Base-by-base conservation (phyloP, 257 asterid genomes). In the Solanum sejunctum region DNA sequence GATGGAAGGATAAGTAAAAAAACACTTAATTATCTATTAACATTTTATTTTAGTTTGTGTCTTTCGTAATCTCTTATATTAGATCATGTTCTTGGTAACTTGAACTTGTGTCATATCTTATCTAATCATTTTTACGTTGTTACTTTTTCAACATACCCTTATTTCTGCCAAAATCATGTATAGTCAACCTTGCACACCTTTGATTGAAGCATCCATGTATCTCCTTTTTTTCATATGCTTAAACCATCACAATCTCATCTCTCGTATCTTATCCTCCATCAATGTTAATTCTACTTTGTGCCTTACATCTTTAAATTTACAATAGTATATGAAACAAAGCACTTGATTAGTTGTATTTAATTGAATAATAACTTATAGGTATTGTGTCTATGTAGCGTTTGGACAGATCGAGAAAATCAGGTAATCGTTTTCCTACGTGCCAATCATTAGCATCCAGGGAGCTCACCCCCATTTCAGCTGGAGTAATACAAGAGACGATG, bases 341-440 rank as follows among this genome's bases (percentile, higher is more conserved):
- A 61, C 9, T 23, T 11, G 20, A 20, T 58, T 63, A 63, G 4
- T 63, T 23, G 18, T 63, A 12, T 63, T 9, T 5, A 6, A 63
- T 61, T 16, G 36, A 58, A 20, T 58, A 58, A 58, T 26, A 12
- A 57, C 12, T 57, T 57, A 8, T 7, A 18, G 63, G 0, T 57
- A 57, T 18, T 18, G 23, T 57, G 23, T 57, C 63, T 57, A 20
- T 8, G 61, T 56, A 17, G 21, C 18, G 11, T 17, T 17, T 56
- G n/a, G n/a, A n/a, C 61, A 17, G 8, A 1, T 10, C 0, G 4
- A 18, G 1, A 56, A 56, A 56, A 3, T 0, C 18, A 4, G 6
- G 18, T 2, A 56, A 18, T 8, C 9, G 8, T 8, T 57, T 8
- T 8, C 1, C 0, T 57, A 18, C 18, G 64, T 18, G 26, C 2